These are phyloP conservation scores for Claviceps paspali DNA, from an alignment of 2,329 filamentous ascomycete species.

Conservation along the genomic window DNA sequence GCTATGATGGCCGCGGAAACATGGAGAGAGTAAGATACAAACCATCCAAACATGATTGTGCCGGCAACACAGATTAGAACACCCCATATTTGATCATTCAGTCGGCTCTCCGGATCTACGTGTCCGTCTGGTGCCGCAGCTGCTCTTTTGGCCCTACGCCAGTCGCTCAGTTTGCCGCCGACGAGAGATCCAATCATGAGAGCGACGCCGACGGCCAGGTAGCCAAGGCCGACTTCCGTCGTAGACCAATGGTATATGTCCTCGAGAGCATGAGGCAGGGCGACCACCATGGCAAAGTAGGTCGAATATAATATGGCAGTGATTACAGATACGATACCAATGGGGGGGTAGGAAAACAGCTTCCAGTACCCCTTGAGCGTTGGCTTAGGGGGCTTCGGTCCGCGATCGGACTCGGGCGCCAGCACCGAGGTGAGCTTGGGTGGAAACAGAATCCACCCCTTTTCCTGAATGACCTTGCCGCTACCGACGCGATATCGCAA, in stretches of 20 bases:
- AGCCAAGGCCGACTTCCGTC: conserved; percentile 19
- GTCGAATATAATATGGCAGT: conserved; percentile 18
- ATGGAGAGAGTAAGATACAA: conserved; percentile 15
- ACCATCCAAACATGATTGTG: conserved; percentile 26
- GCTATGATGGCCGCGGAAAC: conserved; percentile 15
- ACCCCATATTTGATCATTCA: conserved; percentile 24
- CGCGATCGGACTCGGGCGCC: conserved; percentile 11
- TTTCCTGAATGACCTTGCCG: conserved; percentile 14
- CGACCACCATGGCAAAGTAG: conserved; percentile 18
- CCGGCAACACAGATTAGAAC: conserved; percentile 22
- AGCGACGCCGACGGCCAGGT: conserved; percentile 14
- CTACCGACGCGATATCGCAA: conserved; percentile 28
- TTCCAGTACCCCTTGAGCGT: conserved; percentile 13
- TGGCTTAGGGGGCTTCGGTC: conserved; percentile 15
- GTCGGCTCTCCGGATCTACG: conserved; percentile 21
- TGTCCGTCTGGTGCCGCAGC: conserved; percentile 6
- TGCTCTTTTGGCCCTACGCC: conserved; percentile 12
- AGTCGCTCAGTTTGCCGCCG: conserved; percentile 23
- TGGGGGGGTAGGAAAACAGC: conserved; percentile 18
- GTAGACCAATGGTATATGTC: conserved; percentile 19
- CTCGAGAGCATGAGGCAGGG: conserved; percentile 16
- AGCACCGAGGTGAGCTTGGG: conserved; percentile 11
- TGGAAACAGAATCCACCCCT: conserved; percentile 9
- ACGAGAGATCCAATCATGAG: conserved; percentile 19
- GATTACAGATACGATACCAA: conserved; percentile 18